Percentiles rank a stretch among this genome's conserved stretches.
phyloP scores from a whole-genome alignment of 345 rosid species.

The Ceriops decandra region DNA sequence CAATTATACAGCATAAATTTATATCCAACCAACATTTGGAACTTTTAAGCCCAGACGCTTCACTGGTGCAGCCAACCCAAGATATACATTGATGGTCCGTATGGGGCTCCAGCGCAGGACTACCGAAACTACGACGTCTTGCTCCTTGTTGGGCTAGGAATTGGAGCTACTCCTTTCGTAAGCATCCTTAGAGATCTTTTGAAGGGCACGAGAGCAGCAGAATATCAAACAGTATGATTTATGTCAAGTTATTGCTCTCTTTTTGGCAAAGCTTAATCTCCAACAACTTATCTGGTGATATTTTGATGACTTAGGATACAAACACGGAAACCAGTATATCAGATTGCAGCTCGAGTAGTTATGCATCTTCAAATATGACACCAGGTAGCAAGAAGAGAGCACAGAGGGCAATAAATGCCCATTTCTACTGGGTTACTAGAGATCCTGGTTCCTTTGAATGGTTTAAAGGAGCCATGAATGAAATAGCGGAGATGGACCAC shows the following conservation, averaged over 20 bases:
- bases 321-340: conserved; percentile 62
- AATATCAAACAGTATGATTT: conserved; percentile 53
- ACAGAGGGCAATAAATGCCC: conserved; percentile 57
- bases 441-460: conserved; percentile 93
- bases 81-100: conserved; percentile 81
- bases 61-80: conserved; percentile 61
- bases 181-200: conserved; percentile 89
- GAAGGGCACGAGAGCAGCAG: conserved; percentile 57
- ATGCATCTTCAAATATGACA: conserved; percentile 49
- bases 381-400: conserved; percentile 52
- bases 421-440: conserved; percentile 97
- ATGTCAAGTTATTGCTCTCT: not conserved
- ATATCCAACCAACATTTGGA: not conserved
- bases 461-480: conserved; percentile 96
- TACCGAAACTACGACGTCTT: conserved; percentile 81
- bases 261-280: not conserved
- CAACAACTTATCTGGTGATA: not conserved
- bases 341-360: conserved; percentile 67
- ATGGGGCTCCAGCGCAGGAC: conserved; percentile 98
- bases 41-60: conserved; percentile 9
- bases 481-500: conserved; percentile 83
- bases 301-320: conserved; percentile 39
- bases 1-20: not conserved
- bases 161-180: conserved; percentile 95
- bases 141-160: conserved; percentile 92